These are phyloP conservation scores for Babesia caballi DNA, from an alignment of 169 alveolate genomes.

Conservation along the genomic window DNA sequence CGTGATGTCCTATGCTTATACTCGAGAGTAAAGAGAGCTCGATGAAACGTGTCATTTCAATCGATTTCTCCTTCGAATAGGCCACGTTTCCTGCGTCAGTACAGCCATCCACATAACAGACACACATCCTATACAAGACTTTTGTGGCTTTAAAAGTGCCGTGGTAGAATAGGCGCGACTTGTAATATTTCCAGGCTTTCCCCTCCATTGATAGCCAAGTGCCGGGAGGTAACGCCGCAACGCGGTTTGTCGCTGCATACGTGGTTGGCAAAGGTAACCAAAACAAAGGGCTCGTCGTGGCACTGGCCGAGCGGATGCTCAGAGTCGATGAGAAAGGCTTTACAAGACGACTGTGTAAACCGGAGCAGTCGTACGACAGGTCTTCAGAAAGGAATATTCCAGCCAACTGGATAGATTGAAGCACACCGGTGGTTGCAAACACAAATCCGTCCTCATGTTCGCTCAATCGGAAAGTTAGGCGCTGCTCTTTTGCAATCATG, in stretches of 20 bases:
- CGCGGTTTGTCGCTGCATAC: neutral
- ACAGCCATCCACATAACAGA: slow-evolving; percentile 34
- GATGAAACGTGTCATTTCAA: slow-evolving; percentile 28
- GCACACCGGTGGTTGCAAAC: slow-evolving; percentile 7
- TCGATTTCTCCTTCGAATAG: slow-evolving; percentile 2
- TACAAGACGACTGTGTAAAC: neutral
- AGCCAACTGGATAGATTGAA: neutral
- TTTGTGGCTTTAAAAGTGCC: slow-evolving; percentile 19
- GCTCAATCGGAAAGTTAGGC: neutral
- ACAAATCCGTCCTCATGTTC: neutral
- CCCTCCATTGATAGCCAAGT: slow-evolving; percentile 37
- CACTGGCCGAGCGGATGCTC: too few species aligned
- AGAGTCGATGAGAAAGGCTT: neutral
- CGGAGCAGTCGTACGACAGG: slow-evolving; percentile 15
- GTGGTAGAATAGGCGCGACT: neutral
- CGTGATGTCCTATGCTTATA: neutral
- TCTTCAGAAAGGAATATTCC: slow-evolving; percentile 41
- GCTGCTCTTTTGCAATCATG: neutral
- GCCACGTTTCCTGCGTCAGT: slow-evolving; percentile 21
- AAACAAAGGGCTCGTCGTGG: neutral
- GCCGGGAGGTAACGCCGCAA: slow-evolving; percentile 4
- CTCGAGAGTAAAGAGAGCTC: neutral
- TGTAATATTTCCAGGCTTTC: neutral
- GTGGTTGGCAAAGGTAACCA: neutral
- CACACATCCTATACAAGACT: slow-evolving; percentile 32